Evolutionary conservation across 805 yeast species (phyloP), one percentile per base, ranked within the genome.

Genomic region (Monosporozyma aerobia): DNA sequence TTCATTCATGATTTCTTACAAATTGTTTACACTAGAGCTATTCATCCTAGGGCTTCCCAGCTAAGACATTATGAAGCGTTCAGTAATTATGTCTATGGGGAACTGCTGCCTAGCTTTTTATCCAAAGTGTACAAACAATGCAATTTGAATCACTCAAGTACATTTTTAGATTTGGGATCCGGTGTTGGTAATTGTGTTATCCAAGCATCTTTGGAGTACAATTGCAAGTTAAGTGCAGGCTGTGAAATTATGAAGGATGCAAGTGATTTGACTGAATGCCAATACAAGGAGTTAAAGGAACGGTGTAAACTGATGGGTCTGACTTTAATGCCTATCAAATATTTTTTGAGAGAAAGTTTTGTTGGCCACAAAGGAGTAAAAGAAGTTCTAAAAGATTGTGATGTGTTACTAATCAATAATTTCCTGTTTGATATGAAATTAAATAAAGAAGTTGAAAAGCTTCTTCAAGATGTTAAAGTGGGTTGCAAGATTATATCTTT

Each of bases 141-240:
- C 49, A 76, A 75, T 1, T 69, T 90, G 49, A 67, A 71, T 39
- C 73, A 79, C 1, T 69, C 67, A 1, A 77, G 79, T 45, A 77
- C 73, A n/a, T 90, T 89, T 61, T 81, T 90, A 56, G 97, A 90
- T 68, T 73, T 90, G 25, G 97, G 97, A 0, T 88, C 96, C 0
- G 97, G 97, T 14, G 97, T 90, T 14, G 97, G 97, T 0, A 90
- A 90, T 63, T 88, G 96, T 53, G 84, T 86, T 0, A 76, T 90
- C 44, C 97, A 90, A 65, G 95, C 96, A 0, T 89, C 96, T 0
- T 67, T 90, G 37, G 96, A 90, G 61, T 81, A 79, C 64, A 96
- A 96, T 2, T 85, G 90, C 55, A 75, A 75, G 51, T 22, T 62
- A 27, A 83, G 95, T 66, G 88, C 87, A 62, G 97, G 97, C 0